Percentiles rank a stretch among this genome's conserved stretches.
These are phyloP conservation scores for Capronia epimyces DNA, from an alignment of 2,329 filamentous ascomycete genomes.

Conservation along the genomic window DNA sequence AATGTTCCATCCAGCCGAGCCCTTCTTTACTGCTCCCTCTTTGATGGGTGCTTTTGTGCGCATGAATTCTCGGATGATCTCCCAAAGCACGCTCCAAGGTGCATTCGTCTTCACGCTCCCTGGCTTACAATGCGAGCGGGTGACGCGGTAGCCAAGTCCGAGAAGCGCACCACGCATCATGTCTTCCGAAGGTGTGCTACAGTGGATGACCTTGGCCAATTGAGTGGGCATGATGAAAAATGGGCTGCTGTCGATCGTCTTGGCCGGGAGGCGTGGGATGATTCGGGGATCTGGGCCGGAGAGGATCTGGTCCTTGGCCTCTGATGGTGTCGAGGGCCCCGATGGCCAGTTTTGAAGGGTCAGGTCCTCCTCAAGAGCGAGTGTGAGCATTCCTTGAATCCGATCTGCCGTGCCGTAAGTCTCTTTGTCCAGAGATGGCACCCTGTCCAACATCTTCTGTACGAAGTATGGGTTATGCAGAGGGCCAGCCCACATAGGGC, in stretches of 20 bases:
- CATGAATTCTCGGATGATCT: slow-evolving; percentile 88
- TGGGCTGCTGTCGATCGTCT: slow-evolving; percentile 65
- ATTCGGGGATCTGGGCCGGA: slow-evolving; percentile 29
- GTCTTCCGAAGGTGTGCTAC: slow-evolving; percentile 71
- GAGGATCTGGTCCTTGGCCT: slow-evolving; percentile 23
- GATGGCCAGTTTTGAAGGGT: slow-evolving; percentile 23
- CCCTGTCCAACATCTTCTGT: slow-evolving; percentile 65
- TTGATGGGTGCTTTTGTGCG: slow-evolving; percentile 75
- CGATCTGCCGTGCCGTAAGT: slow-evolving; percentile 74
- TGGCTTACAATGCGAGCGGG: slow-evolving; percentile 80
- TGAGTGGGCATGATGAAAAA: slow-evolving; percentile 80
- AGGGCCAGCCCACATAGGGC: slow-evolving; percentile 91
- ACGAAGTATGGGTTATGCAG: slow-evolving; percentile 83
- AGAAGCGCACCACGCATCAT: slow-evolving; percentile 74
- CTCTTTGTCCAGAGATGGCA: slow-evolving; percentile 61
- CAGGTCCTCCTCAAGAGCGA: slow-evolving; percentile 70
- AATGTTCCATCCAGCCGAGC: slow-evolving; percentile 67
- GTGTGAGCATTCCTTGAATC: slow-evolving; percentile 85
- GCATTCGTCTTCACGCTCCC: slow-evolving; percentile 93
- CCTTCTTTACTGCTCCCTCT: slow-evolving; percentile 61
- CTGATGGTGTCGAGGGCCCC: slow-evolving; percentile 16
- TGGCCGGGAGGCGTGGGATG: slow-evolving; percentile 52
- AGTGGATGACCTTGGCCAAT: slow-evolving; percentile 71
- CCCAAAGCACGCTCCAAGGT: slow-evolving; percentile 84
- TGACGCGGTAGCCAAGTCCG: slow-evolving; percentile 73